Base-by-base conservation (phyloP, 2,329 filamentous ascomycete species). In the Penicillium sp. region DNA sequence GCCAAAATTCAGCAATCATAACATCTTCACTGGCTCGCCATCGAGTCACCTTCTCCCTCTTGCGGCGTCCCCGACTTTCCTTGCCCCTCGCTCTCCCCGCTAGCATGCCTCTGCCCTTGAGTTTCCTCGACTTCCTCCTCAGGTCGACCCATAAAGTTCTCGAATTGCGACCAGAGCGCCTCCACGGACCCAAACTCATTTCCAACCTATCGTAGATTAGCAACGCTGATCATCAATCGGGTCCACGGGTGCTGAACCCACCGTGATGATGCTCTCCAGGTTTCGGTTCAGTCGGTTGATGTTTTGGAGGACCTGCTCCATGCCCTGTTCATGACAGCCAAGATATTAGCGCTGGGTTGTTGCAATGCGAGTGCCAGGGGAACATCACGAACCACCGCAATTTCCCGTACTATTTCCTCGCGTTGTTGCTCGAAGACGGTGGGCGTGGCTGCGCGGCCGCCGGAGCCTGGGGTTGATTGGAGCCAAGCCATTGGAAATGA, bases 181-280 rank as follows among this genome's bases (percentile, higher is more conserved):
- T 99, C 94, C 39, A 99, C 94, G 4, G 90, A 92, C n/a, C 89
- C 87, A 74, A 99, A 96, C 67, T 99, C 94, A 73, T 96, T 96
- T 33, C 94, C 94, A 46, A 99, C 86, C 86, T 90, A 48, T 20
- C n/a, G 16, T 2, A 9, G 3, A 24, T 54, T 39, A 58, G 44
- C 42, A 42, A 25, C 30, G 43, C 10, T 9, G 8, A 11, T n/a
- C 22, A 27, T 4, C 8, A 20, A 24, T 2, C 8, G 5, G 16
- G 1, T 2, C 7, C 6, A 3, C 2, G 1, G 1, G 11, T 8
- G 3, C 4, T 9, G 27, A 14, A 74, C 83, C 43, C 76, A 92
- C 92, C 42, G 90, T 86, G 53, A 95, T 92, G 18, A 97, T 88
- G 50, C 91, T 89, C 73, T 99, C 92, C 16, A 99, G 78, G 35